Evolutionary conservation across 2,329 filamentous ascomycete genomes (phyloP).

Genomic region (Teratosphaeria destructans): DNA sequence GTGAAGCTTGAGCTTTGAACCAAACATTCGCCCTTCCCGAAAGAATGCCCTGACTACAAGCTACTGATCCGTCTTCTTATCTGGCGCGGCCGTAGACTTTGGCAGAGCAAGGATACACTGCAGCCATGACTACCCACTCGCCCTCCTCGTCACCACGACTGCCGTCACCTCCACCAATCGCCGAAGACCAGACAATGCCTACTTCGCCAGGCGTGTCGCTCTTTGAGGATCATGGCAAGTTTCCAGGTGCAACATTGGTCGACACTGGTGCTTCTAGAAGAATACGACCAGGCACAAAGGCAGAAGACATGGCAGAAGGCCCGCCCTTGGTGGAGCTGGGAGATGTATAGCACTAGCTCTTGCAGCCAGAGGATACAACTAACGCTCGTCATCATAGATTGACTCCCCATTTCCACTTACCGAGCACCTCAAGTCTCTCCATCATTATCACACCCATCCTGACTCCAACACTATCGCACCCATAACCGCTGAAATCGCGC

Average conservation of each 20-base stretch:
- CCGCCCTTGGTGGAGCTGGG: constrained; percentile 77
- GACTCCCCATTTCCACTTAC: constrained; percentile 96
- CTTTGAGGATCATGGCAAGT: constrained; percentile 48
- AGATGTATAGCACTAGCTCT: constrained; percentile 49
- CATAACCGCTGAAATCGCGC: constrained; percentile 65
- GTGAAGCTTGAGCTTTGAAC: not conserved
- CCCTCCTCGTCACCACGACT: constrained; percentile 77
- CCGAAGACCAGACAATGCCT: constrained; percentile 83
- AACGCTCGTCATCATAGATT: constrained; percentile 47
- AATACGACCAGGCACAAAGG: constrained; percentile 84
- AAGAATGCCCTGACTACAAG: not conserved
- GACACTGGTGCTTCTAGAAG: constrained; percentile 69
- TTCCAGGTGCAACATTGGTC: constrained; percentile 47
- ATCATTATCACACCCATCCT: constrained; percentile 68
- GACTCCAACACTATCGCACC: constrained; percentile 63
- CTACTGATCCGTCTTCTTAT: not conserved
- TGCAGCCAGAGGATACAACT: not conserved
- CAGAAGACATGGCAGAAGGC: constrained; percentile 85
- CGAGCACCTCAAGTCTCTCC: constrained; percentile 88
- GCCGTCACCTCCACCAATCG: constrained; percentile 85
- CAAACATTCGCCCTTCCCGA: not conserved
- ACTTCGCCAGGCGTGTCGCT: constrained; percentile 60
- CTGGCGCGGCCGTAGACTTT: not conserved
- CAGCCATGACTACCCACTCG: constrained; percentile 28
- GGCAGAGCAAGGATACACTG: not conserved